phyloP scores from a whole-genome alignment of 192 early-diverging fungal genomes.

The Coemansia sp. region DNA sequence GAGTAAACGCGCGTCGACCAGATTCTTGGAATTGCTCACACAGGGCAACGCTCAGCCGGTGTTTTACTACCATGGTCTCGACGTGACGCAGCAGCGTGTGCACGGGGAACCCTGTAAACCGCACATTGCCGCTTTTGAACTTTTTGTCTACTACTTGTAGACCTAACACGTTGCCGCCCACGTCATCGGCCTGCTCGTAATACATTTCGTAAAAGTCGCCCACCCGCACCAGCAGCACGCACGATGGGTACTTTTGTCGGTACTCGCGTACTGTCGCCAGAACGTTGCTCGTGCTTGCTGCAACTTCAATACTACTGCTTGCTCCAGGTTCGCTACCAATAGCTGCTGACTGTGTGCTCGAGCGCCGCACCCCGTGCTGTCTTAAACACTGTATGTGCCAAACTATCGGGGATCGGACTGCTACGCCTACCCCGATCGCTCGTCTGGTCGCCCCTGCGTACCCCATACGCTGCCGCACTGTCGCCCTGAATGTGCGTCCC shows the following conservation, averaged over 20 bases:
- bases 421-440: not conserved
- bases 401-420: not conserved
- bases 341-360: not conserved
- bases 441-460: not conserved
- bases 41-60: constrained; percentile 61
- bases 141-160: constrained; percentile 69
- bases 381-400: not conserved
- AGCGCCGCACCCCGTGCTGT: not conserved
- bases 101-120: constrained; percentile 72
- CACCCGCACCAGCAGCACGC: constrained; percentile 69
- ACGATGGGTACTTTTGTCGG: constrained; percentile 60
- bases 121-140: constrained; percentile 55
- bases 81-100: constrained; percentile 63
- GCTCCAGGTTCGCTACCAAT: not conserved
- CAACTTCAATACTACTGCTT: not conserved
- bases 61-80: constrained; percentile 61
- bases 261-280: constrained; percentile 53
- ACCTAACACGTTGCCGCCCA: constrained; percentile 62
- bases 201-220: constrained; percentile 84
- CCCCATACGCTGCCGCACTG: not conserved
- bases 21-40: constrained; percentile 66
- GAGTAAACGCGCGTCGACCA: constrained; percentile 52
- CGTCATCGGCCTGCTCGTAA: constrained; percentile 64
- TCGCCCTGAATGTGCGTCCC: not conserved
- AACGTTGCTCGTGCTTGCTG: constrained; percentile 27